Conservation (phyloP, 352 stramenopile species). For the Pythium dissimile region DNA sequence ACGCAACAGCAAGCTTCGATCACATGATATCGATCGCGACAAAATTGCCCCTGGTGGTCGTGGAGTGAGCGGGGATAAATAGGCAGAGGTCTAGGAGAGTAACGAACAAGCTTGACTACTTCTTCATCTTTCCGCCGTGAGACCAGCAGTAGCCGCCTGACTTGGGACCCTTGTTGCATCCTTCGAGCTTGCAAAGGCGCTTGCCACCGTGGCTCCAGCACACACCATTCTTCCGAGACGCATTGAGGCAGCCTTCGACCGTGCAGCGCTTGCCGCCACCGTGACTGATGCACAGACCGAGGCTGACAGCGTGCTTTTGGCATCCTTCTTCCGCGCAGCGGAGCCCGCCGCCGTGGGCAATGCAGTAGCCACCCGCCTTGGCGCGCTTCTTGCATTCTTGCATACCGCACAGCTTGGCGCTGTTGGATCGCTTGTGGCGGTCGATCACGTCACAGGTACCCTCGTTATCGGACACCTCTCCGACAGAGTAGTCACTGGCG, state of each 20-base stretch:
- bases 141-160: constrained; percentile 82
- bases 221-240: constrained; percentile 77
- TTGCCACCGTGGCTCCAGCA: constrained; percentile 82
- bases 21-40: constrained; percentile 1
- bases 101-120: too few species aligned
- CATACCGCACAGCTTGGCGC: constrained; percentile 77
- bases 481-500: constrained; percentile 21
- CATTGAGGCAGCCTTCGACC: constrained; percentile 65
- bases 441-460: constrained; percentile 24
- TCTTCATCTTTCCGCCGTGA: constrained; percentile 81
- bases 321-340: constrained; percentile 71
- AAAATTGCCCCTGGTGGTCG: not conserved
- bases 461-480: constrained; percentile 17
- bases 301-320: constrained; percentile 77
- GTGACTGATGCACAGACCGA: constrained; percentile 84
- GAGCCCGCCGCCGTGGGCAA: constrained; percentile 72
- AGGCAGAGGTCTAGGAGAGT: too few species aligned
- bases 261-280: constrained; percentile 81
- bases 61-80: not conserved
- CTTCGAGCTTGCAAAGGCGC: constrained; percentile 72
- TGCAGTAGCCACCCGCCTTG: constrained; percentile 79
- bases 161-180: constrained; percentile 80
- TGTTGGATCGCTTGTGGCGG: constrained; percentile 47
- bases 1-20: not conserved
- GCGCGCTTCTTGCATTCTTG: constrained; percentile 71